These are phyloP conservation scores for Chaetoscypha palmicola DNA, from an alignment of 2,329 filamentous ascomycete genomes.

Conservation along the genomic window DNA sequence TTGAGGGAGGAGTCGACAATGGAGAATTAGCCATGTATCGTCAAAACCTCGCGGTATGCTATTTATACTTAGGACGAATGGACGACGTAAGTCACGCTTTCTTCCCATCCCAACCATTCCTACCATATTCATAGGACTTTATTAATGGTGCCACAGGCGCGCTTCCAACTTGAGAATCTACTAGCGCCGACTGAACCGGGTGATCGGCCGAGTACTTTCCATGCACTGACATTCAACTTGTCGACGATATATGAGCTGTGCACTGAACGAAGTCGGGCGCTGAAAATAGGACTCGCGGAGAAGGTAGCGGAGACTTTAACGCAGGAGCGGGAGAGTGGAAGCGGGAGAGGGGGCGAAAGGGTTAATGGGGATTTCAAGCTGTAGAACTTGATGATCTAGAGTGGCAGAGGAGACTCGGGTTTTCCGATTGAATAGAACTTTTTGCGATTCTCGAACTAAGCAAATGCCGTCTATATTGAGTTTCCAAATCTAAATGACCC, in stretches of 20 bases:
- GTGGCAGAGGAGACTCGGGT: too few species aligned
- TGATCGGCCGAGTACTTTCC: conserved; percentile 57
- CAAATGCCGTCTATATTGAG: too few species aligned
- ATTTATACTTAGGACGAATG: conserved; percentile 75
- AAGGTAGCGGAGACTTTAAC: conserved; percentile 46
- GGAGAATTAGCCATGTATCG: conserved; percentile 58
- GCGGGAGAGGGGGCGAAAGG: conserved; percentile 25
- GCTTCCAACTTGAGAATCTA: conserved; percentile 53
- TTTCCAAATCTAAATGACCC: conserved; percentile 11
- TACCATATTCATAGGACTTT: background rate
- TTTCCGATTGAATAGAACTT: too few species aligned
- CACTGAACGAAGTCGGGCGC: conserved; percentile 63
- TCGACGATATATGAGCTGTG: conserved; percentile 88
- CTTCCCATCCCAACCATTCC: background rate
- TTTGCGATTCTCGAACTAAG: too few species aligned
- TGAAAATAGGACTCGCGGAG: conserved; percentile 68
- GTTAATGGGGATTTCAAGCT: conserved; percentile 32
- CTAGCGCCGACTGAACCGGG: conserved; percentile 40
- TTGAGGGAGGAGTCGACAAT: conserved; percentile 27
- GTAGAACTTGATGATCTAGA: conserved; percentile 10
- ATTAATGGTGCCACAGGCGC: conserved; percentile 43
- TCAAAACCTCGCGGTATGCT: conserved; percentile 77
- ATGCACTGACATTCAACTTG: conserved; percentile 81
- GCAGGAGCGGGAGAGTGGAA: conserved; percentile 1
- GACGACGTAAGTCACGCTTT: conserved; percentile 47